Evolutionary conservation across 768 basidiomycete species (phyloP).

Genomic region (Suillus occidentalis): DNA sequence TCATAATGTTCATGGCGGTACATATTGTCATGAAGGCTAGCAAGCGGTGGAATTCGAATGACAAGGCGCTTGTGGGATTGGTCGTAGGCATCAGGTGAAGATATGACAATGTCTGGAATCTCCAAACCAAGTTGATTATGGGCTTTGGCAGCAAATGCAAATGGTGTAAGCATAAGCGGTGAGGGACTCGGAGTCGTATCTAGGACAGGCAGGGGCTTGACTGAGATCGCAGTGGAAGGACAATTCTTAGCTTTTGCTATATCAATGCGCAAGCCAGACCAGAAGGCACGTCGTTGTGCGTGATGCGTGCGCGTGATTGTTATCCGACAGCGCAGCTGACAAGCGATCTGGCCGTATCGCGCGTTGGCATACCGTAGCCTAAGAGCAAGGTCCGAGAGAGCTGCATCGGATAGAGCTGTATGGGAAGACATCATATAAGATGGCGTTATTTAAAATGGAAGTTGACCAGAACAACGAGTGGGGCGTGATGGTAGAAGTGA

Average conservation of each 20-base stretch:
- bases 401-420: constrained; percentile 21
- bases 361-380: constrained; percentile 46
- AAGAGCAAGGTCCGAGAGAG: constrained; percentile 37
- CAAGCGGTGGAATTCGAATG: constrained; percentile 8
- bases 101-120: constrained; percentile 12
- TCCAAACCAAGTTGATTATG: constrained; percentile 1
- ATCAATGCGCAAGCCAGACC: constrained; percentile 46
- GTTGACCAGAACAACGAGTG: constrained; percentile 4
- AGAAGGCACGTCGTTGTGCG: constrained; percentile 47
- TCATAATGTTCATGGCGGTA: constrained; percentile 1
- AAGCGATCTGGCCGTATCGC: constrained; percentile 40
- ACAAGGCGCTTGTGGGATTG: constrained; percentile 4
- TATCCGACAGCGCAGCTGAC: constrained; percentile 34
- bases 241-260: constrained; percentile 41
- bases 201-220: constrained; percentile 38
- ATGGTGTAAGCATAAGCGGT: neutral
- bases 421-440: constrained; percentile 2
- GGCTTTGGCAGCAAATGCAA: neutral
- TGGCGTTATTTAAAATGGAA: constrained; percentile 7
- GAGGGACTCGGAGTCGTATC: constrained; percentile 23
- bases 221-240: constrained; percentile 40
- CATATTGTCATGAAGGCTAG: constrained; percentile 6
- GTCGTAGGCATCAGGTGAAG: neutral
- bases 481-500: neutral
- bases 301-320: constrained; percentile 37